Evolutionary conservation across 2,329 filamentous ascomycete species (phyloP), one percentile per base, ranked within the genome.

Genomic region (Cladosporium sp.): DNA sequence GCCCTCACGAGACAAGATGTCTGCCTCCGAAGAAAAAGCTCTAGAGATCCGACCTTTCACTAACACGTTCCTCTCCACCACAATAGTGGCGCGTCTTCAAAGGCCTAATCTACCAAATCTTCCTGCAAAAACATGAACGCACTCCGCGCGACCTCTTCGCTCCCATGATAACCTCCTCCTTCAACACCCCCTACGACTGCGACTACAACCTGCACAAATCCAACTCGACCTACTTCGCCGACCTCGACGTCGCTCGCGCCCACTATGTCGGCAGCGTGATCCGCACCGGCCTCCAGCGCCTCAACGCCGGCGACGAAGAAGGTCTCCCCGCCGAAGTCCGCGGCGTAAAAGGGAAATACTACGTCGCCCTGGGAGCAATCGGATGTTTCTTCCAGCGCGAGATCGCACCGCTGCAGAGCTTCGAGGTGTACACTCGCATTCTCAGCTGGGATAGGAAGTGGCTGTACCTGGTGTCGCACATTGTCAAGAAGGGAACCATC

Each of bases 161-260:
- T 48, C 85, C 88, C 49, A 76, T 87, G 52, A 84, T 89, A 58
- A 84, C 86, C 15, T 77, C 79, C 37, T 84, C 87, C 6, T 83
- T 85, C 68, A 83, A 87, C 13, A 83, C 89, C 1, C 75, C 89
- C 55, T 80, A 89, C 64, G 91, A 96, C 74, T 90, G 87, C 66
- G 92, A 96, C 75, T 91, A 91, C 77, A 93, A 94, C 75, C 69
- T 91, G 42, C 89, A 93, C 80, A 91, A 92, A 71, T 86, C 86
- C 61, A 90, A 91, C 76, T 85, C 83, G 65, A 96, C 91, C 28
- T 96, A 95, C 77, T 96, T 96, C 70, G 79, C 85, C 63, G 91
- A 96, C 73, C 84, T 95, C 63, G 91, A 96, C 73, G 83, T 93
- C 59, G 85, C 88, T 37, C 88, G 94, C 57, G 89, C 89, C 0